These are phyloP conservation scores for Phytophthora cryptogea DNA, from an alignment of 352 stramenopile genomes.

Conservation along the genomic window DNA sequence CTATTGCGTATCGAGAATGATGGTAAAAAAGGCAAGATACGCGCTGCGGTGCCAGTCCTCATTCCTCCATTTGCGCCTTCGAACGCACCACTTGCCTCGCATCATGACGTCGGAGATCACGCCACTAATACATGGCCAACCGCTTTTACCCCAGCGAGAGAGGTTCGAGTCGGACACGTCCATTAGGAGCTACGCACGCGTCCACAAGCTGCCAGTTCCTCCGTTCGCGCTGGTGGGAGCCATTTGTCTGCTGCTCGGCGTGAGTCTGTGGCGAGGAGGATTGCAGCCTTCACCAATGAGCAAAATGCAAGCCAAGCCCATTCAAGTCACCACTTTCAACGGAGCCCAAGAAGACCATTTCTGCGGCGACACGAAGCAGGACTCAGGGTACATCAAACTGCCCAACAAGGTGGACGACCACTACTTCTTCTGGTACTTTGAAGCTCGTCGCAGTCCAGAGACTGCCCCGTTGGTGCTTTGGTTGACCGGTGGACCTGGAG, in stretches of 20 bases:
- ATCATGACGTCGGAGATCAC: slow-evolving; percentile 24
- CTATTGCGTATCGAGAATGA: slow-evolving; percentile 15
- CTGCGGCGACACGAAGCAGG: slow-evolving; percentile 50
- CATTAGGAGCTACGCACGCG: slow-evolving; percentile 20
- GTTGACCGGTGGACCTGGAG: slow-evolving; percentile 57
- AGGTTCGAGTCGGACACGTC: slow-evolving; percentile 18
- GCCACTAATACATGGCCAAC: slow-evolving; percentile 15
- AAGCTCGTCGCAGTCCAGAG: slow-evolving; percentile 40
- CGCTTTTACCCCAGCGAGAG: neutral
- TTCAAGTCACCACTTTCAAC: slow-evolving; percentile 19
- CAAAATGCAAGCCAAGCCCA: slow-evolving; percentile 16
- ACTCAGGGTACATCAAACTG: slow-evolving; percentile 54
- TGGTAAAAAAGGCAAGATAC: slow-evolving; percentile 18
- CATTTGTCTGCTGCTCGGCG: slow-evolving; percentile 17
- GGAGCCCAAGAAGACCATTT: slow-evolving; percentile 35
- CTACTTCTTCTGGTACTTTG: slow-evolving; percentile 77
- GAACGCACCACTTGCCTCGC: slow-evolving; percentile 1
- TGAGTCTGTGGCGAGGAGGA: slow-evolving; percentile 17
- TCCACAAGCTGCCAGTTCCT: slow-evolving; percentile 23
- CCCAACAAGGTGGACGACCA: slow-evolving; percentile 59
- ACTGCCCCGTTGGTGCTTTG: slow-evolving; percentile 59
- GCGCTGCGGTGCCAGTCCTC: neutral
- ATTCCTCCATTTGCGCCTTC: slow-evolving; percentile 16
- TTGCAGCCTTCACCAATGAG: neutral
- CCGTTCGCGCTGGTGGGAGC: slow-evolving; percentile 21